Percentiles rank a stretch among this genome's conserved stretches.
Conservation (phyloP, 768 basidiomycete species). For the Brasilioporus rufonigricans region DNA sequence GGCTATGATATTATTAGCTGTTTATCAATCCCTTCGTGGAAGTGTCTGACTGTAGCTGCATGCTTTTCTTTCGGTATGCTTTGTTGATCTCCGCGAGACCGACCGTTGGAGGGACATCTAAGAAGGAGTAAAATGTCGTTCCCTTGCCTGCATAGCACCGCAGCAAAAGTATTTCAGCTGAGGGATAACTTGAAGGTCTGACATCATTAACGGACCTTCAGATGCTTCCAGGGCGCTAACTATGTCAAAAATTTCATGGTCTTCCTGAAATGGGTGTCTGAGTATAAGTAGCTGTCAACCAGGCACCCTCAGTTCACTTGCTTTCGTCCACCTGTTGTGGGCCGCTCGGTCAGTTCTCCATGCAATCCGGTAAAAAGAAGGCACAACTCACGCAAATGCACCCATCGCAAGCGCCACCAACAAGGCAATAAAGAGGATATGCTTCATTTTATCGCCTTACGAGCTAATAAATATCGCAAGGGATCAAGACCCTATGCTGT, state of each 20-base stretch:
- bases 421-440: constrained; percentile 43
- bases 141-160: constrained; percentile 58
- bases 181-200: neutral
- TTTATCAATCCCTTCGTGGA: neutral
- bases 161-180: neutral
- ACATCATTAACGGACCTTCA: constrained; percentile 54
- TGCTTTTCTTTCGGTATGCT: constrained; percentile 90
- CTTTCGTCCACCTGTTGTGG: constrained; percentile 68
- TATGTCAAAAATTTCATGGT: constrained; percentile 95
- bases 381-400: constrained; percentile 55
- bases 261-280: constrained; percentile 53
- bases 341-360: constrained; percentile 1
- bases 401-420: constrained; percentile 52
- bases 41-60: constrained; percentile 79
- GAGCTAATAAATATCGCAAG: neutral
- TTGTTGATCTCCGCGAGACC: constrained; percentile 74
- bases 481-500: neutral
- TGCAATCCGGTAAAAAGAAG: neutral
- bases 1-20: constrained; percentile 46
- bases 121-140: constrained; percentile 94
- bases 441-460: constrained; percentile 44
- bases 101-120: constrained; percentile 77
- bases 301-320: constrained; percentile 24
- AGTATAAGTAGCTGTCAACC: constrained; percentile 6
- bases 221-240: constrained; percentile 75